These are phyloP conservation scores for Trifolium fragiferum DNA, from an alignment of 306 rosid genomes.

Conservation along the genomic window DNA sequence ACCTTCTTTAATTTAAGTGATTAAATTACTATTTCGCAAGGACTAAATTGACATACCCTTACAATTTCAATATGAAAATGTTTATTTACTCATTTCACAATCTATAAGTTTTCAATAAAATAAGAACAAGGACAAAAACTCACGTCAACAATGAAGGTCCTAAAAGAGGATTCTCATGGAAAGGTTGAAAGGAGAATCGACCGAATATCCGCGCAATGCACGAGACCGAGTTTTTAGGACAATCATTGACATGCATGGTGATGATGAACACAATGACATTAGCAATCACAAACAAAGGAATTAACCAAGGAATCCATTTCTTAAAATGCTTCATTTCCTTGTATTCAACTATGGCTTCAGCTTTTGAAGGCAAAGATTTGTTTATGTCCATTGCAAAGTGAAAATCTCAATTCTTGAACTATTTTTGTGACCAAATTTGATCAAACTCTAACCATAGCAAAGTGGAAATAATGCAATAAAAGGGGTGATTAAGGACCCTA, in stretches of 20 bases:
- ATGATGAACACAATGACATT: slow-evolving; percentile 60
- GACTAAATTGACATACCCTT: no score
- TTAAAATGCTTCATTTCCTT: slow-evolving; percentile 67
- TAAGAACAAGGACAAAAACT: slow-evolving; percentile 33
- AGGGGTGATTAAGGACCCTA: not conserved
- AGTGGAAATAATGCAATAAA: slow-evolving; percentile 25
- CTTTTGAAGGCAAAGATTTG: slow-evolving; percentile 42
- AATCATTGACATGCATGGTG: slow-evolving; percentile 89
- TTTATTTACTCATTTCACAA: not conserved
- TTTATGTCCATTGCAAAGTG: slow-evolving; percentile 42
- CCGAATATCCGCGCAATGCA: slow-evolving; percentile 78
- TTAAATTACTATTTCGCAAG: no score
- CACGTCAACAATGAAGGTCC: slow-evolving; percentile 89
- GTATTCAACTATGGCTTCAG: slow-evolving; percentile 40
- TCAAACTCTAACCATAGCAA: slow-evolving; percentile 20
- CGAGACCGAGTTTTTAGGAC: slow-evolving; percentile 74
- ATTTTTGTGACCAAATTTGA: slow-evolving; percentile 22
- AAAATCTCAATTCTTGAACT: slow-evolving; percentile 3
- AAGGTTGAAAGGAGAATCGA: slow-evolving; percentile 90
- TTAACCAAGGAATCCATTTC: slow-evolving; percentile 85
- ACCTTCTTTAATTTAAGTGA: no score
- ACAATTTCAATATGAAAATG: no score
- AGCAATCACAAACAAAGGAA: slow-evolving; percentile 69
- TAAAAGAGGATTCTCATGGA: slow-evolving; percentile 87
- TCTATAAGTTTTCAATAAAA: not conserved